Conservation (phyloP, 1,284 basidiomycete genomes). For the Sparassis latifolia region DNA sequence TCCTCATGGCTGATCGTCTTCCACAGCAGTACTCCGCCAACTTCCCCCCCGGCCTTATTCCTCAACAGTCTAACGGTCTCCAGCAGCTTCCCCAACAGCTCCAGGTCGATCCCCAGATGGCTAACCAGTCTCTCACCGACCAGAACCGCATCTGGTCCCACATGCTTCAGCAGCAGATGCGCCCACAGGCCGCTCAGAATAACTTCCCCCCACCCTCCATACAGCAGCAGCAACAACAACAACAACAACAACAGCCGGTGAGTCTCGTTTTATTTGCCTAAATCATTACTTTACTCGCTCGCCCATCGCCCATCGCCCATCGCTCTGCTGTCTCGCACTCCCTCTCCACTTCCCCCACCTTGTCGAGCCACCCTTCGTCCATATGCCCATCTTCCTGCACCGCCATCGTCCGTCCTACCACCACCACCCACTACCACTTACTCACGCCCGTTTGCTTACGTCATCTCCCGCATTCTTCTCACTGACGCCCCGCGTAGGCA, state of each 20-base stretch:
- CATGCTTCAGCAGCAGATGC: constrained; percentile 36
- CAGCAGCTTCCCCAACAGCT: constrained; percentile 37
- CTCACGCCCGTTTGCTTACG: constrained; percentile 14
- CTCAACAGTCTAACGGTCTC: constrained; percentile 28
- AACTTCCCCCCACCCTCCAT: constrained; percentile 46
- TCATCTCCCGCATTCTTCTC: constrained; percentile 8
- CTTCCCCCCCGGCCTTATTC: constrained; percentile 36
- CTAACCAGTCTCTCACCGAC: constrained; percentile 38
- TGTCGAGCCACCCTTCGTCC: constrained; percentile 1
- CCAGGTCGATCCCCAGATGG: constrained; percentile 30
- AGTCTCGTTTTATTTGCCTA: constrained; percentile 20
- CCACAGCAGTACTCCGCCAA: constrained; percentile 21
- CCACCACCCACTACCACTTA: background rate
- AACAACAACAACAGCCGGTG: constrained; percentile 36
- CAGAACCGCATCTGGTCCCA: constrained; percentile 51
- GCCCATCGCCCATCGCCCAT: constrained; percentile 1
- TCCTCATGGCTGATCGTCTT: constrained; percentile 13
- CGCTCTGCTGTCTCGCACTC: background rate
- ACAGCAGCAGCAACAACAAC: constrained; percentile 41
- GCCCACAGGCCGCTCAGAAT: constrained; percentile 24
- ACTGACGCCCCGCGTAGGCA: constrained; percentile 30
- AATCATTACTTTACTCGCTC: constrained; percentile 6
- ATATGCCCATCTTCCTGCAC: background rate
- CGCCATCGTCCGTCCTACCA: background rate
- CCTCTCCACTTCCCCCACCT: background rate